These are phyloP conservation scores for Toxicodendron radicans DNA, from an alignment of 345 rosid species.

Conservation along the genomic window DNA sequence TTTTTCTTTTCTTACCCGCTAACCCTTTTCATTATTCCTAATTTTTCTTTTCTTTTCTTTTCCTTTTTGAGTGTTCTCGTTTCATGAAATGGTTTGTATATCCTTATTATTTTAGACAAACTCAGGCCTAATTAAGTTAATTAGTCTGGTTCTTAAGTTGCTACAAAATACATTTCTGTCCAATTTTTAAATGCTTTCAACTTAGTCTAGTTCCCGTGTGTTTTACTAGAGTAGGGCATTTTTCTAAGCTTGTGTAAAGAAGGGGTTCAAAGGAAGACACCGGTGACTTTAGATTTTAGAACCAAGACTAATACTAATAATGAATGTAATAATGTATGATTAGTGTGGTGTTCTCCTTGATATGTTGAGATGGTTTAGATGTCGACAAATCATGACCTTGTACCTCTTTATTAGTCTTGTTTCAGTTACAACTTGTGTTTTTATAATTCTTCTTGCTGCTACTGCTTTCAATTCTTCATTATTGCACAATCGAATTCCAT, in stretches of 20 bases:
- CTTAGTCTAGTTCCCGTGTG: conserved; percentile 84
- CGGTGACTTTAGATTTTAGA: conserved; percentile 70
- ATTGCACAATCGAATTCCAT: conserved; percentile 32
- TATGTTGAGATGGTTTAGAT: conserved; percentile 49
- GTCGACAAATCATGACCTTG: conserved; percentile 45
- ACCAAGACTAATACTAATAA: conserved; percentile 71
- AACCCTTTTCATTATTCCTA: no score
- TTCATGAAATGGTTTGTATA: no score
- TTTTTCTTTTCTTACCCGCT: no score
- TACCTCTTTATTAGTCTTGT: conserved; percentile 42
- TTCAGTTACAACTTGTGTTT: conserved; percentile 38
- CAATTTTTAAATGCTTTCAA: no score
- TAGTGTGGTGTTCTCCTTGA: conserved; percentile 60
- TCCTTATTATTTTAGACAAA: no score
- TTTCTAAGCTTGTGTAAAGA: conserved; percentile 56
- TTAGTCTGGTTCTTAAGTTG: no score
- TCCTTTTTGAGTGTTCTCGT: no score
- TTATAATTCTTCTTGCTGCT: conserved; percentile 20
- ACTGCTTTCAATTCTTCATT: conserved; percentile 30
- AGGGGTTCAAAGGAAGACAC: conserved; percentile 46
- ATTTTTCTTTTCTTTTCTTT: no score
- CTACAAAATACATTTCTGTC: no score
- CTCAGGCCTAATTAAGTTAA: no score
- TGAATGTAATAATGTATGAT: conserved; percentile 51
- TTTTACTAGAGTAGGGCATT: conserved; percentile 97